phyloP scores from a whole-genome alignment of 2,329 filamentous ascomycete genomes.

The Paracorniculantispora psalliotae region DNA sequence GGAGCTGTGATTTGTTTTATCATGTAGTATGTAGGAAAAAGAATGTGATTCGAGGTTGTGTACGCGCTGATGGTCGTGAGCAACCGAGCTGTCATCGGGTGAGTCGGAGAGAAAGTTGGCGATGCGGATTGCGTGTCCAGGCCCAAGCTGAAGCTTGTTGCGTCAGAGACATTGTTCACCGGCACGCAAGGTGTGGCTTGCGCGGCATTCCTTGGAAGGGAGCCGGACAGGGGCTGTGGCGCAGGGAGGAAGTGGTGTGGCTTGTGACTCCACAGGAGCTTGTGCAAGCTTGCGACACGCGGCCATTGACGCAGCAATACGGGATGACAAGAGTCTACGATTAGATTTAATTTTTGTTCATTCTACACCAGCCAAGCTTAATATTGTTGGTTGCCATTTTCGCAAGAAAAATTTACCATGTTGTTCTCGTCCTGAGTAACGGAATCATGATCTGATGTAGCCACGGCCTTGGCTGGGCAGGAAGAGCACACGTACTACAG shows the following conservation, averaged over 20 bases:
- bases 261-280: slow-evolving; percentile 8
- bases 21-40: slow-evolving; percentile 34
- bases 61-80: neutral
- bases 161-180: slow-evolving; percentile 12
- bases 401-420: too few relatives aligned
- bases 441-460: too few relatives aligned
- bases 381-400: too few relatives aligned
- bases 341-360: too few relatives aligned
- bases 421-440: too few relatives aligned
- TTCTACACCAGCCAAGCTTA: too few relatives aligned
- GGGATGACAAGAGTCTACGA: too few relatives aligned
- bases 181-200: slow-evolving; percentile 2
- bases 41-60: neutral
- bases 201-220: slow-evolving; percentile 1
- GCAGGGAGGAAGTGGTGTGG: neutral
- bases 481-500: too few relatives aligned
- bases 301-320: too few relatives aligned
- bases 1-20: slow-evolving; percentile 26
- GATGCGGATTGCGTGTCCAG: slow-evolving; percentile 13
- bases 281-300: neutral
- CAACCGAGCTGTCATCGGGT: neutral
- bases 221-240: neutral
- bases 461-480: too few relatives aligned
- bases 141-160: slow-evolving; percentile 12
- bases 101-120: neutral